Evolutionary conservation across 805 yeast species (phyloP).

Genomic region (Brettanomyces custersianus): DNA sequence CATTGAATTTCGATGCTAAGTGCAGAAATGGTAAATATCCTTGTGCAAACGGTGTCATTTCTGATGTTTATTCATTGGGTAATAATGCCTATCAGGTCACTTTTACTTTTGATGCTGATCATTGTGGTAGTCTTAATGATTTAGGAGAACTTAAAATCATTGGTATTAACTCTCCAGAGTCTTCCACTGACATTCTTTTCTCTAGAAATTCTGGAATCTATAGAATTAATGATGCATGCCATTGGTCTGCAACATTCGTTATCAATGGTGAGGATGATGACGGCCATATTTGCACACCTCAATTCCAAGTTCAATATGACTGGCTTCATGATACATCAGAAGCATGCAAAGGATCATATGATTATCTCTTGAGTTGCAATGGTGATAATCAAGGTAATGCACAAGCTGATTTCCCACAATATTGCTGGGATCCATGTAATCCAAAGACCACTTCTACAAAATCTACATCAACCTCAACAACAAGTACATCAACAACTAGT

Average conservation of each 20-base stretch:
- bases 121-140: constrained; percentile 2
- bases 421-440: constrained; percentile 11
- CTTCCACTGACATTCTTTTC: constrained; percentile 13
- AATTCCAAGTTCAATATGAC: constrained; percentile 21
- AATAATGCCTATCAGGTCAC: constrained; percentile 3
- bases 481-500: constrained; percentile 1
- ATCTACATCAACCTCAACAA: background rate
- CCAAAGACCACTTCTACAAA: background rate
- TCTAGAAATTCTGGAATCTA: constrained; percentile 11
- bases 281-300: constrained; percentile 10
- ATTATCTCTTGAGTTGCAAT: constrained; percentile 16
- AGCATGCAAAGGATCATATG: constrained; percentile 6
- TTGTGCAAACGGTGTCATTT: constrained; percentile 4
- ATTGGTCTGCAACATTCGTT: constrained; percentile 15
- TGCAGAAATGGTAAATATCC: constrained; percentile 6
- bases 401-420: constrained; percentile 17
- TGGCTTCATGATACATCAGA: constrained; percentile 15
- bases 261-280: constrained; percentile 12
- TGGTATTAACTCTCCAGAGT: constrained; percentile 15
- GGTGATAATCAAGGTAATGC: constrained; percentile 17
- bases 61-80: constrained; percentile 1
- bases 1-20: constrained; percentile 1
- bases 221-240: constrained; percentile 15
- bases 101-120: constrained; percentile 4
- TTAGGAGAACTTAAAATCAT: constrained; percentile 13